Conservation (phyloP, 2,329 filamentous ascomycete species). For the Truncatella angustata region DNA sequence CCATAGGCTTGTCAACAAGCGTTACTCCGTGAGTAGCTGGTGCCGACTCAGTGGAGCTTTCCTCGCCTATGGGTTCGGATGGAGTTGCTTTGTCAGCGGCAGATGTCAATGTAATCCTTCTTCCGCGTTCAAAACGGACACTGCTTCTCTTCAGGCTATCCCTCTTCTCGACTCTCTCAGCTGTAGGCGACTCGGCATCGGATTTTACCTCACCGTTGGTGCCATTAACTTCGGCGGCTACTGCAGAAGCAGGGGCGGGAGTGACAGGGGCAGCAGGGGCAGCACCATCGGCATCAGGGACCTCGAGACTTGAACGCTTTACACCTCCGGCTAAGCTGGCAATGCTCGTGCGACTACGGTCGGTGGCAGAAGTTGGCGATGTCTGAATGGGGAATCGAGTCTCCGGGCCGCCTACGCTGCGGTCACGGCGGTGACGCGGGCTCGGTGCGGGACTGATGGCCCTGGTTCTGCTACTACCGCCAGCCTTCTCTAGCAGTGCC, state of each 20-base stretch:
- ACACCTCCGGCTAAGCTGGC: constrained; percentile 42
- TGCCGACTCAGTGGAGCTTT: constrained; percentile 14
- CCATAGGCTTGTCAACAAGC: constrained; percentile 52
- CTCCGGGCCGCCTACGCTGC: constrained; percentile 69
- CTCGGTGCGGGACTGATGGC: constrained; percentile 71
- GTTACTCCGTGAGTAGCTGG: constrained; percentile 22
- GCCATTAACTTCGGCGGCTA: constrained; percentile 35
- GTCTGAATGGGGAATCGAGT: constrained; percentile 84
- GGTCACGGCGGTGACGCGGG: constrained; percentile 71
- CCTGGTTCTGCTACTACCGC: constrained; percentile 65
- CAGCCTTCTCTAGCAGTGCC: constrained; percentile 69
- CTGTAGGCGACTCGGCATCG: constrained; percentile 22
- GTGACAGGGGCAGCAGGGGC: constrained; percentile 44
- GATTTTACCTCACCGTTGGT: constrained; percentile 41
- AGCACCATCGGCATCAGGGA: constrained; percentile 61
- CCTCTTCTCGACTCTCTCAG: constrained; percentile 59
- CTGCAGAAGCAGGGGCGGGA: constrained; percentile 40
- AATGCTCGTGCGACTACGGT: constrained; percentile 49
- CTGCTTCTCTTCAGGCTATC: constrained; percentile 60
- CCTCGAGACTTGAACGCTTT: constrained; percentile 74
- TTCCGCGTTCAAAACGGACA: constrained; percentile 51
- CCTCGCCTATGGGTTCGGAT: constrained; percentile 21
- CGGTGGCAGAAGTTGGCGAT: constrained; percentile 55
- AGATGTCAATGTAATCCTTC: constrained; percentile 43
- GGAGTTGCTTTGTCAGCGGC: constrained; percentile 19